Percentiles rank a stretch among this genome's conserved stretches.
Conservation (phyloP, 1,284 basidiomycete species). For the Fomes fomentarius region DNA sequence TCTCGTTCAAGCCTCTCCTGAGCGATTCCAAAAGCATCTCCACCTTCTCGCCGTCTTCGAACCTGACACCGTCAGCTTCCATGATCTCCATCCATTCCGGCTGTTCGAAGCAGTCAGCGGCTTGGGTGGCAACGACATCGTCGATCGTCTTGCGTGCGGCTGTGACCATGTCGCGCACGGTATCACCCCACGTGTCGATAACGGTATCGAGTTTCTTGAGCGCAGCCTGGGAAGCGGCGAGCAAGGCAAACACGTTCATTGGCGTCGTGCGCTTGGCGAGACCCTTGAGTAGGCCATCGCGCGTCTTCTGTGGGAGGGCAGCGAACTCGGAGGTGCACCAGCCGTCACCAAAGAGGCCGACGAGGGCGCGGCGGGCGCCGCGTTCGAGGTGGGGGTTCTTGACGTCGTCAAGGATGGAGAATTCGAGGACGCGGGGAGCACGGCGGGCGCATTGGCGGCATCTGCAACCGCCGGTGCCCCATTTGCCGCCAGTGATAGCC, state of each 20-base stretch:
- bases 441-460: conserved; percentile 82
- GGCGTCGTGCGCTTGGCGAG: conserved; percentile 69
- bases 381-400: conserved; percentile 72
- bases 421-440: conserved; percentile 80
- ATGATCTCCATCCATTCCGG: conserved; percentile 75
- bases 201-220: conserved; percentile 53
- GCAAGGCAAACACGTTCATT: conserved; percentile 64
- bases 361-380: conserved; percentile 73
- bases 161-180: conserved; percentile 65
- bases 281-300: conserved; percentile 71
- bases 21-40: conserved; percentile 72
- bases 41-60: conserved; percentile 75
- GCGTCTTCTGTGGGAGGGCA: conserved; percentile 62
- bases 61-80: conserved; percentile 67
- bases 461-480: conserved; percentile 79
- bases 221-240: conserved; percentile 70
- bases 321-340: conserved; percentile 87
- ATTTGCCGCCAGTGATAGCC: conserved; percentile 66
- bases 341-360: conserved; percentile 81
- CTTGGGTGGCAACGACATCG: conserved; percentile 59
- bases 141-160: conserved; percentile 62
- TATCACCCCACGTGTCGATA: conserved; percentile 72
- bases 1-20: conserved; percentile 57
- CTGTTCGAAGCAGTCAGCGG: conserved; percentile 66
- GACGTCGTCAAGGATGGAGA: conserved; percentile 76